Base-by-base conservation (phyloP, 257 asterid species). In the Scutellaria galericulata region DNA sequence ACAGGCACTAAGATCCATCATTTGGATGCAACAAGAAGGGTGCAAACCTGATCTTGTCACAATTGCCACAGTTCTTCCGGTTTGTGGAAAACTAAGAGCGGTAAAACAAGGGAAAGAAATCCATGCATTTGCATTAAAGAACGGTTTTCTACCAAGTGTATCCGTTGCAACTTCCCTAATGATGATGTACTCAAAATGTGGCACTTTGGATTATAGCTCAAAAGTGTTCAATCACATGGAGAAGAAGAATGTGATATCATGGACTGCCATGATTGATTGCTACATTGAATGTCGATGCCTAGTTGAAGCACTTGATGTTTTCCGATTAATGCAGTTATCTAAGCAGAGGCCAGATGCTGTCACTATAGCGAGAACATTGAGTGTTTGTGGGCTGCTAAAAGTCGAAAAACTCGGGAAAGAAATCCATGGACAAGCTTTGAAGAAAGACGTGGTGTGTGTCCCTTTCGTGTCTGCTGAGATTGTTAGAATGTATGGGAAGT, bases 11-110 rank as follows among this genome's bases (percentile, higher is more conserved):
- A 83, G 91, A 70, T 89, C 95, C 9, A 74, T 91, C 55, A 54
- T 82, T 37, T 94, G 99, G 99, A 94, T 94, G 98, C 99, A 94
- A 62, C 96, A 90, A 74, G 98, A 94, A 88, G 96, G 97, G 51
- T 83, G 86, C 77, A 87, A 76, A 82, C 99, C 99, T 31, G 97
- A 94, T 72, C 4, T 85, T 20, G 97, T 91, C 39, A 90, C 98
- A 11, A 72, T 91, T 40, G 95, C 98, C 39, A 94, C 99, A 0
- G 85, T 87, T 70, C 88, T 94, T 77, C 99, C 98, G n/a, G 97
- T 90, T 69, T 91, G 96, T 76, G 92, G 90, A 20, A 83, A 88
- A 67, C 79, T 94, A 57, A 71, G 68, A 82, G 92, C 91, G 7
- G 48, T 88, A 82, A 85, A 77, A 72, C 83, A 77, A 64, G 98